A percentile compares a stretch with the other conserved stretches of the same genome.
These are phyloP conservation scores for Pichia occidentalis DNA, from an alignment of 805 yeast species.

Conservation along the genomic window DNA sequence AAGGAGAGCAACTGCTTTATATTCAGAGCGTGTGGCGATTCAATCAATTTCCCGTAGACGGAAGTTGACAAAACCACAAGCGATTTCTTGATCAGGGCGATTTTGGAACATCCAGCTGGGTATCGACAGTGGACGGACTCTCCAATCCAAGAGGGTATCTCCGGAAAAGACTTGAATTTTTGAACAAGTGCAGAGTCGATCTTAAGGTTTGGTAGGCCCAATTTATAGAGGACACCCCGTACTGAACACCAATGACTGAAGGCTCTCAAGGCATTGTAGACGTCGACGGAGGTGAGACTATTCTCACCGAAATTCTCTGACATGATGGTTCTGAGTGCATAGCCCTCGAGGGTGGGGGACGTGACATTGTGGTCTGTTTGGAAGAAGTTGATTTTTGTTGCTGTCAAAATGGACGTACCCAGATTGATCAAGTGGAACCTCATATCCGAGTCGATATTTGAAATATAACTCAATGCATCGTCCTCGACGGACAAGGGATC, in stretches of 20 bases:
- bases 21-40: constrained; percentile 28
- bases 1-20: constrained; percentile 32
- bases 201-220: constrained; percentile 35
- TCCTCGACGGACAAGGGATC: constrained; percentile 25
- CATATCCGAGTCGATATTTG: constrained; percentile 22
- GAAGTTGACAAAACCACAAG: constrained; percentile 33
- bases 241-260: constrained; percentile 52
- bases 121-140: constrained; percentile 37
- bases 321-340: constrained; percentile 35
- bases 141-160: constrained; percentile 35
- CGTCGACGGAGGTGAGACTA: constrained; percentile 33
- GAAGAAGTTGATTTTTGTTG: constrained; percentile 44
- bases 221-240: constrained; percentile 38
- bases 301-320: constrained; percentile 35
- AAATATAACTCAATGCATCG: constrained; percentile 32
- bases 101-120: constrained; percentile 49
- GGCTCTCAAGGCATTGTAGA: constrained; percentile 42
- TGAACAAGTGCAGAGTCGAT: constrained; percentile 27
- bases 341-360: constrained; percentile 40
- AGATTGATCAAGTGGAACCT: constrained; percentile 31
- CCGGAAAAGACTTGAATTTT: constrained; percentile 37
- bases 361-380: constrained; percentile 53
- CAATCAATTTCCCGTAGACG: constrained; percentile 32
- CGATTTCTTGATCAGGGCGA: constrained; percentile 35
- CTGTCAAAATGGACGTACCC: constrained; percentile 39